These are phyloP conservation scores for Zasmidium angulare DNA, from an alignment of 2,329 filamentous ascomycete species.

Conservation along the genomic window DNA sequence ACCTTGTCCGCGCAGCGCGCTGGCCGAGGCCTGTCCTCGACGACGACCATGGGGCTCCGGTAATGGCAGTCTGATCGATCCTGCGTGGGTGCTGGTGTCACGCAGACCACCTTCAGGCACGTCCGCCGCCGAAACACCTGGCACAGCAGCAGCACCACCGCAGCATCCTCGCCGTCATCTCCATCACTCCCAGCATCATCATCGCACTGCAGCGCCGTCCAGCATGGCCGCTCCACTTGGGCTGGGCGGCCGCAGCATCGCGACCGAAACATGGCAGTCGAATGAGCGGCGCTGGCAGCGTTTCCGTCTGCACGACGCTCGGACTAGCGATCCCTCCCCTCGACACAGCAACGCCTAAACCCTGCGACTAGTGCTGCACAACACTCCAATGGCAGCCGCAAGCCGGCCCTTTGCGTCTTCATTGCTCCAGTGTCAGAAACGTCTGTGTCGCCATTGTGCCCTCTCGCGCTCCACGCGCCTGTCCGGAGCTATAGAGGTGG, in stretches of 20 bases:
- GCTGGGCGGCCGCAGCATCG: background rate
- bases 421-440: conserved; percentile 17
- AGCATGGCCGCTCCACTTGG: background rate
- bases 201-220: background rate
- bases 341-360: conserved; percentile 4
- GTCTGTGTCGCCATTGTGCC: conserved; percentile 2
- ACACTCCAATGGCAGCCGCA: conserved; percentile 21
- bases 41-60: background rate
- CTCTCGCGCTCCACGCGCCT: conserved; percentile 2
- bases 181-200: background rate
- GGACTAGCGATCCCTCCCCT: conserved; percentile 17
- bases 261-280: conserved; percentile 1
- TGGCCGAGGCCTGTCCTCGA: background rate
- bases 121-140: background rate
- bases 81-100: background rate
- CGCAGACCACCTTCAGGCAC: background rate
- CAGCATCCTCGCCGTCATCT: background rate
- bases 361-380: conserved; percentile 8
- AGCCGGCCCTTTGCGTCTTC: conserved; percentile 14
- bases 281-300: conserved; percentile 18
- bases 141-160: background rate
- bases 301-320: conserved; percentile 18
- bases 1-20: background rate
- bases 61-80: background rate
- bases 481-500: too few species aligned